Evolutionary conservation across 805 yeast genomes (phyloP).

Genomic region (Lachancea quebecensis): DNA sequence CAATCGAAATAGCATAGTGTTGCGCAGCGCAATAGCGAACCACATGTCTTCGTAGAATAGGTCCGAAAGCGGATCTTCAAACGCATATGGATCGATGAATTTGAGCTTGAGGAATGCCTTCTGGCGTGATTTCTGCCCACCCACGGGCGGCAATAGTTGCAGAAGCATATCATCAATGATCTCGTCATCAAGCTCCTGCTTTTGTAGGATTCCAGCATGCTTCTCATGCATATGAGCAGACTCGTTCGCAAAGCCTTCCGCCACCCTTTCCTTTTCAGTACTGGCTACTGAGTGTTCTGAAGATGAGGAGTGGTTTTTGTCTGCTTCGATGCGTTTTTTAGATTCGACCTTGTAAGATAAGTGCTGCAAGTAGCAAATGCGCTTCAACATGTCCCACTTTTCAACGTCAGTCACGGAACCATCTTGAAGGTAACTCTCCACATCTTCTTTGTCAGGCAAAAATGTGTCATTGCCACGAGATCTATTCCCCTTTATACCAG

Average conservation of each 20-base stretch:
- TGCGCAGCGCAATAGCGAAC: conserved; percentile 75
- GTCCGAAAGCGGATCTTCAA: conserved; percentile 81
- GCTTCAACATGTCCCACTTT: conserved; percentile 66
- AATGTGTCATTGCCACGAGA: conserved; percentile 27
- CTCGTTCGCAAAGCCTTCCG: neutral
- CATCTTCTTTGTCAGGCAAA: conserved; percentile 53
- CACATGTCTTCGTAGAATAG: conserved; percentile 80
- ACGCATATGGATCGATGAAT: conserved; percentile 79
- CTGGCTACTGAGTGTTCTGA: neutral
- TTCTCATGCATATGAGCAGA: conserved; percentile 7
- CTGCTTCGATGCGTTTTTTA: conserved; percentile 13
- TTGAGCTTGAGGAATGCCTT: conserved; percentile 26
- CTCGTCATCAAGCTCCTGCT: conserved; percentile 27
- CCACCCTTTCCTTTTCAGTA: neutral
- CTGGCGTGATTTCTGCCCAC: conserved; percentile 8
- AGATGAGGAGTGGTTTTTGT: neutral
- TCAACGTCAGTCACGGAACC: conserved; percentile 43
- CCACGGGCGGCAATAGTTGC: conserved; percentile 22
- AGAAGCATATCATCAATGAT: conserved; percentile 25
- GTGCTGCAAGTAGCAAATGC: conserved; percentile 63
- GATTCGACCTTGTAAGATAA: conserved; percentile 46
- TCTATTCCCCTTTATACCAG: conserved; percentile 30
- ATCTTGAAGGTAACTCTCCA: conserved; percentile 48
- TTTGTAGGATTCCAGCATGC: conserved; percentile 16
- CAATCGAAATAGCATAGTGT: conserved; percentile 72